Base-by-base conservation (phyloP, 345 rosid species). In the Citrus maxima region DNA sequence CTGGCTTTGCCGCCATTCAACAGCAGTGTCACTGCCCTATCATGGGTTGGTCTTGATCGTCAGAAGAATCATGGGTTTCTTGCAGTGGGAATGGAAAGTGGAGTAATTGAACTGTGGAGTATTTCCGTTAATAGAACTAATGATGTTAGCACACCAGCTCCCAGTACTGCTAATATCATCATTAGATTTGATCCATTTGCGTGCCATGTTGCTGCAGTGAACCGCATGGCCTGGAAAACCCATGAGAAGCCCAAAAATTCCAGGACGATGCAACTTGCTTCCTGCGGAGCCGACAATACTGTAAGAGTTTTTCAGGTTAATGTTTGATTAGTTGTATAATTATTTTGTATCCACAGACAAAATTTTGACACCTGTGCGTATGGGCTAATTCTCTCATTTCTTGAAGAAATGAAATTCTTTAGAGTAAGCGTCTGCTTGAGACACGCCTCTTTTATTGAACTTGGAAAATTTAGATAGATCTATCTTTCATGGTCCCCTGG, bases 221-320 rank as follows among this genome's bases (percentile, higher is more conserved):
- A 90, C 84, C 87, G 92, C 18, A 38, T 93, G 72, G 85, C 90
- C 3, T 95, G 99, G 99, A 85, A 85, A 83, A 85, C 80, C 74
- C 59, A 32, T 0, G 89, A 81, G 78, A 86, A 84, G 67, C 77
- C 54, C 2, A 86, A 83, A 40, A 80, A 84, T 38, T 42, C 75
- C 65, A 67, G 59, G 72, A 82, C 66, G 34, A 42, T 88, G 81
- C 88, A 82, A 51, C 92, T 93, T 74, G 95, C 95, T 80, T 90
- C 96, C 18, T 93, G 99, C 37, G 96, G 98, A 73, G 90, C 89
- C 54, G 99, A 95, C 84, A 88, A 92, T n/a, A 91, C 95, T 71
- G 94, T 93, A 32, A 87, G 98, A 81, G 85, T 95, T 67, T 91
- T 89, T 70, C 88, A 92, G 59, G 88, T 92, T 60, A 86, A 68